These are phyloP conservation scores for Penicillium riverlandense DNA, from an alignment of 495 filamentous ascomycete genomes.

Conservation along the genomic window DNA sequence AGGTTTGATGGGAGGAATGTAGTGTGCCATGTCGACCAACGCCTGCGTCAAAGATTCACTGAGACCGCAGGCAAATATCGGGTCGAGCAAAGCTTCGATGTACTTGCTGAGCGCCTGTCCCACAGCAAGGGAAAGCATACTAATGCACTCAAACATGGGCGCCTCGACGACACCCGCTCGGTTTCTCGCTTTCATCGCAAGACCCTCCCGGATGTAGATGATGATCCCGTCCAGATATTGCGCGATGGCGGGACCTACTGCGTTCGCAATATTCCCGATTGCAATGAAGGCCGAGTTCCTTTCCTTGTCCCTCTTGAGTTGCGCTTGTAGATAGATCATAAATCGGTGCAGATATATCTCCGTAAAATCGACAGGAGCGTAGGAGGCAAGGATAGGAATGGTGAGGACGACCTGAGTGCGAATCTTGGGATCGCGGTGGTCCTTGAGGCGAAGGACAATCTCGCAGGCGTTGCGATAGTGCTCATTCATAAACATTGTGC, in stretches of 20 bases:
- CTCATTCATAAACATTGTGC: conserved; percentile 98
- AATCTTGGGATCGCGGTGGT: conserved; percentile 81
- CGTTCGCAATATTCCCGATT: conserved; percentile 93
- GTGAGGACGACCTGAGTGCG: conserved; percentile 79
- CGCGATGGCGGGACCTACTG: conserved; percentile 86
- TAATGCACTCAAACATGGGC: conserved; percentile 98
- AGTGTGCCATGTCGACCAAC: conserved; percentile 95
- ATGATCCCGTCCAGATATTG: conserved; percentile 92
- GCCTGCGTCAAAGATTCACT: conserved; percentile 90
- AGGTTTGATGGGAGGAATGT: conserved; percentile 88
- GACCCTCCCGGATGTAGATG: conserved; percentile 81
- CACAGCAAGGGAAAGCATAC: conserved; percentile 88
- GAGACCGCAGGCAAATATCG: conserved; percentile 93
- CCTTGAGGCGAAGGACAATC: conserved; percentile 80
- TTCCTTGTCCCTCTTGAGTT: conserved; percentile 94
- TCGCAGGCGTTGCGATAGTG: conserved; percentile 84
- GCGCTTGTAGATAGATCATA: conserved; percentile 90
- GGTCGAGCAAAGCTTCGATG: conserved; percentile 90
- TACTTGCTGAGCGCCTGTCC: conserved; percentile 96
- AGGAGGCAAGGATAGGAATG: conserved; percentile 88
- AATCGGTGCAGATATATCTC: conserved; percentile 81
- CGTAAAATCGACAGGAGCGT: conserved; percentile 81
- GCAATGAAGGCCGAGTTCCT: conserved; percentile 88
- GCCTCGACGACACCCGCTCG: conserved; percentile 62
- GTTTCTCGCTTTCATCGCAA: conserved; percentile 75